phyloP scores from a whole-genome alignment of 2,329 filamentous ascomycete species.

The Fusarium sp. region DNA sequence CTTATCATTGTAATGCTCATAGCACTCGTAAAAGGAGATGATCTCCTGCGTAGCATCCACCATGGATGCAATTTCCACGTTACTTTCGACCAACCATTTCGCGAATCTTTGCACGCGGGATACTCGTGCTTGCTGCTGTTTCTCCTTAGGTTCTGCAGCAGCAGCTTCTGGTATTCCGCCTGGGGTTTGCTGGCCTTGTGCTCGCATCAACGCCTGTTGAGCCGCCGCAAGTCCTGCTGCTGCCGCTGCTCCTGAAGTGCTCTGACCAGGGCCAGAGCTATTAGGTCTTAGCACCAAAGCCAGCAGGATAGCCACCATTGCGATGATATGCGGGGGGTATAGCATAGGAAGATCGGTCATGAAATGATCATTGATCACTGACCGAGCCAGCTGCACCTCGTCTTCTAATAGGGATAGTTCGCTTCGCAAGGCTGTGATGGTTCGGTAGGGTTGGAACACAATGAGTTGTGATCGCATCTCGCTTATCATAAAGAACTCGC shows the following conservation, averaged over 20 bases:
- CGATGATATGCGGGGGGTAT: slow-evolving; percentile 87
- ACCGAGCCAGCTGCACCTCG: slow-evolving; percentile 82
- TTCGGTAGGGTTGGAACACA: slow-evolving; percentile 90
- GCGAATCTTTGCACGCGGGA: slow-evolving; percentile 76
- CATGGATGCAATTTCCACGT: slow-evolving; percentile 84
- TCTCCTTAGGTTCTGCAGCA: slow-evolving; percentile 58
- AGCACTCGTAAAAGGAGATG: slow-evolving; percentile 85
- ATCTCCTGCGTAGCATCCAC: slow-evolving; percentile 93
- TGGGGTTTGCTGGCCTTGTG: slow-evolving; percentile 53
- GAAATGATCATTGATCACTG: slow-evolving; percentile 91
- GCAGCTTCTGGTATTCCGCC: slow-evolving; percentile 36
- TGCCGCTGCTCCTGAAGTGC: slow-evolving; percentile 49
- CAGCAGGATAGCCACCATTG: slow-evolving; percentile 87
- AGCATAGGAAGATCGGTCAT: slow-evolving; percentile 91
- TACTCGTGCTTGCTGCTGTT: slow-evolving; percentile 67
- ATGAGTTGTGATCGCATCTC: slow-evolving; percentile 93
- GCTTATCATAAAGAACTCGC: slow-evolving; percentile 92
- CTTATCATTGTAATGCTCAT: slow-evolving; percentile 73
- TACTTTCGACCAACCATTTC: slow-evolving; percentile 87
- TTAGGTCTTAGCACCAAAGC: slow-evolving; percentile 83
- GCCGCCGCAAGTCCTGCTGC: slow-evolving; percentile 64
- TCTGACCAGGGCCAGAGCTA: slow-evolving; percentile 50
- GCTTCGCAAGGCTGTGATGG: slow-evolving; percentile 76
- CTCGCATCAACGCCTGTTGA: slow-evolving; percentile 63
- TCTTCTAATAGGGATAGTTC: slow-evolving; percentile 81